phyloP scores from a whole-genome alignment of 768 basidiomycete species.

The Lactifluus piperatus region DNA sequence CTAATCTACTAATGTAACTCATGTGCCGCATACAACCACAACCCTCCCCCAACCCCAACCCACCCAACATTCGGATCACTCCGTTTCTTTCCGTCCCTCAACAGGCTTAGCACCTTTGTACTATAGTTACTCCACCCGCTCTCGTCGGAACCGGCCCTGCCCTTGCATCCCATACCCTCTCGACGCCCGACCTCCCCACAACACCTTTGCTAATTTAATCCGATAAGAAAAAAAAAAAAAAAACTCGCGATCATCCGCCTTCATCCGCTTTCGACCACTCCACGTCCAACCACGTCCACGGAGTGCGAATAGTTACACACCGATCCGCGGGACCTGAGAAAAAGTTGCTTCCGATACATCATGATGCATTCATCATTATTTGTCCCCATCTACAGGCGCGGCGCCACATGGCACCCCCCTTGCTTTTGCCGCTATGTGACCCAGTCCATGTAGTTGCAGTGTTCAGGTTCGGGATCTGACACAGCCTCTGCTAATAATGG shows the following conservation, averaged over 20 bases:
- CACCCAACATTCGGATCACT: too few relatives aligned
- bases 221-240: not conserved
- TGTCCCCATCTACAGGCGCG: not conserved
- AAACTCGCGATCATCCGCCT: not conserved
- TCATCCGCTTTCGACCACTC: not conserved
- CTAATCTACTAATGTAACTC: too few relatives aligned
- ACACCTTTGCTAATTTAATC: not conserved
- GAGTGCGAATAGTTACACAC: not conserved
- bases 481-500: not conserved
- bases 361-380: not conserved
- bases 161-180: too few relatives aligned
- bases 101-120: too few relatives aligned
- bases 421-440: not conserved
- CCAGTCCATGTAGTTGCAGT: not conserved
- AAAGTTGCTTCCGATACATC: not conserved
- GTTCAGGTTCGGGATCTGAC: not conserved
- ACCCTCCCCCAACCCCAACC: too few relatives aligned
- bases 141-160: too few relatives aligned
- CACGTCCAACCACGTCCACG: not conserved
- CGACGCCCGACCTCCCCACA: too few relatives aligned
- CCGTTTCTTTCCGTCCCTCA: too few relatives aligned
- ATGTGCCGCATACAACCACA: too few relatives aligned
- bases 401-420: conserved; percentile 4
- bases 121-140: too few relatives aligned
- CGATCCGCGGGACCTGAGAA: conserved; percentile 8